Conservation (phyloP, 1,284 basidiomycete genomes). For the Inonotus obliquus region DNA sequence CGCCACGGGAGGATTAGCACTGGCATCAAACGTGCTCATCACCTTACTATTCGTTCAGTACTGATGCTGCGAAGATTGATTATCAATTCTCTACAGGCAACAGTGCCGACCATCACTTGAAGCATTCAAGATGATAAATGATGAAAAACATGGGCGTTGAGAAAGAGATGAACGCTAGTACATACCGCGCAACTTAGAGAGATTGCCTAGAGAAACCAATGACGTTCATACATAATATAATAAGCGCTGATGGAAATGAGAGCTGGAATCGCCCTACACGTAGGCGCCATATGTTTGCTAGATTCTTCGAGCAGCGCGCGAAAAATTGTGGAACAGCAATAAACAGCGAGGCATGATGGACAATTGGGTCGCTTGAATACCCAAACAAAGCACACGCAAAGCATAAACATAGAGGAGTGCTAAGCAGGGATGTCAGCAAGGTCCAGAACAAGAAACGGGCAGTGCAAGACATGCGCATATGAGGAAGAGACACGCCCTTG, state of each 20-base stretch:
- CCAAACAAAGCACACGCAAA: slow-evolving; percentile 22
- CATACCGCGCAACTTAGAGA: slow-evolving; percentile 5
- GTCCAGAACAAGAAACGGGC: too few relatives aligned
- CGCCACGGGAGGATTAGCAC: slow-evolving; percentile 20
- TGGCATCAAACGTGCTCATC: slow-evolving; percentile 18
- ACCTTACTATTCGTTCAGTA: slow-evolving; percentile 21
- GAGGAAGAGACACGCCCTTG: too few relatives aligned
- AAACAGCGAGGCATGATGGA: slow-evolving; percentile 12
- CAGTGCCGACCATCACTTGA: slow-evolving; percentile 21
- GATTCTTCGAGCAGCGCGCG: neutral
- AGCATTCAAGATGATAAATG: neutral
- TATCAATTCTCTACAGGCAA: slow-evolving; percentile 18
- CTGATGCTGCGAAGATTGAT: slow-evolving; percentile 18
- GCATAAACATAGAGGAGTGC: slow-evolving; percentile 21
- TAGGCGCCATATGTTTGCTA: neutral
- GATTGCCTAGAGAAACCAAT: slow-evolving; percentile 7
- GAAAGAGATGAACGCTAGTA: neutral
- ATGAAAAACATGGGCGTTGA: neutral
- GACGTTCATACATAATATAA: neutral
- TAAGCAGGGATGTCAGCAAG: neutral
- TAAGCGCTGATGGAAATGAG: neutral
- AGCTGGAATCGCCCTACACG: neutral
- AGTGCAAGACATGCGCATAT: too few relatives aligned
- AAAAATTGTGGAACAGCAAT: neutral
- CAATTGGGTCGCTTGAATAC: slow-evolving; percentile 10